phyloP scores from a whole-genome alignment of 1,284 basidiomycete species.

The Ganoderma resinaceum region DNA sequence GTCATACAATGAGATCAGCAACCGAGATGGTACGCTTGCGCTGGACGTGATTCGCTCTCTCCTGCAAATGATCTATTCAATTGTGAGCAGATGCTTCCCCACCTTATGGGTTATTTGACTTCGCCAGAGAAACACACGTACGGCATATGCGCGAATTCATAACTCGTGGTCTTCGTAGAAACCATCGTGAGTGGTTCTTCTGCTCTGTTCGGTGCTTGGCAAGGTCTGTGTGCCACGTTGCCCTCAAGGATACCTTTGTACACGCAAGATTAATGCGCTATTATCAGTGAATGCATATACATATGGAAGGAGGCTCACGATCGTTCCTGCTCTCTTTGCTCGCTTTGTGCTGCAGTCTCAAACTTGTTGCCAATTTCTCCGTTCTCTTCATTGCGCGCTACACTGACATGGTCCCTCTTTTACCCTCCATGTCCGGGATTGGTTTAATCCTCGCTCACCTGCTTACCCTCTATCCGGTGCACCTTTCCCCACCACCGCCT shows the following conservation, averaged over 20 bases:
- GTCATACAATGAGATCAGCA: constrained; percentile 98
- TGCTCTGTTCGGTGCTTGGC: neutral
- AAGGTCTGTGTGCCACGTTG: no score
- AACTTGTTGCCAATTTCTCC: constrained; percentile 67
- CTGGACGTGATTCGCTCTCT: constrained; percentile 87
- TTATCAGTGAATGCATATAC: no score
- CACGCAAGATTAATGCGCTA: no score
- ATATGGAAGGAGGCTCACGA: no score
- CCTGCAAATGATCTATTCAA: constrained; percentile 87
- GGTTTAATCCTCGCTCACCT: constrained; percentile 87
- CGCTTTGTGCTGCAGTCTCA: constrained; percentile 62
- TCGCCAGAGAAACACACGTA: constrained; percentile 78
- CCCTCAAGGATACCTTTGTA: constrained; percentile 85
- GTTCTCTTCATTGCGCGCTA: constrained; percentile 71
- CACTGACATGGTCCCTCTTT: constrained; percentile 81
- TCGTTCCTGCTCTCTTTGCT: no score
- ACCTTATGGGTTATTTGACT: constrained; percentile 95
- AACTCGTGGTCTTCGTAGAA: constrained; percentile 93
- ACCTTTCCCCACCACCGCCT: constrained; percentile 93
- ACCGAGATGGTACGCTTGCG: constrained; percentile 95
- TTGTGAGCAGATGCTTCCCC: constrained; percentile 89
- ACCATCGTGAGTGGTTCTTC: constrained; percentile 75
- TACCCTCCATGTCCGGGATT: constrained; percentile 71
- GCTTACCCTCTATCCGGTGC: constrained; percentile 60
- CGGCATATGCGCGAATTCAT: constrained; percentile 68